These are phyloP conservation scores for Globisporangium irregulare DNA, from an alignment of 352 stramenopile genomes.

Conservation along the genomic window DNA sequence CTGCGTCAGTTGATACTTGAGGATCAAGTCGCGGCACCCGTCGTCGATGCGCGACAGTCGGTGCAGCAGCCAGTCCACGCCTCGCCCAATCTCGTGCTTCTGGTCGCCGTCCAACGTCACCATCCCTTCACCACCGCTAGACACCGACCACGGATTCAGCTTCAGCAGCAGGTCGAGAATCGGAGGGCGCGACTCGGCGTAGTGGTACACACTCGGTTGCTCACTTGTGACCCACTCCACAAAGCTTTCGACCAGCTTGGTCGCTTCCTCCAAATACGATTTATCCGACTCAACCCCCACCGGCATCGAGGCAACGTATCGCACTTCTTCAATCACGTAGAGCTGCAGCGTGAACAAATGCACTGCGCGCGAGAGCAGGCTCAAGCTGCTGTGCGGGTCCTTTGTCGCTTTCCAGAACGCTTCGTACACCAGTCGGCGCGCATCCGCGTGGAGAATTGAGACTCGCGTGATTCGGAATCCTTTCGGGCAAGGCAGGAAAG, in stretches of 20 bases:
- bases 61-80: conserved; percentile 78
- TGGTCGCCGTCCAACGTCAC: conserved; percentile 74
- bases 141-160: conserved; percentile 69
- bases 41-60: conserved; percentile 48
- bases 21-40: conserved; percentile 40
- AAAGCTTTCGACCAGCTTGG: conserved; percentile 45
- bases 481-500: conserved; percentile 61
- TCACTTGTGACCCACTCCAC: conserved; percentile 53
- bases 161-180: conserved; percentile 64
- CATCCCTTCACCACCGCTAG: conserved; percentile 46
- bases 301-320: conserved; percentile 55
- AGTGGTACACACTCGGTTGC: conserved; percentile 33
- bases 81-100: conserved; percentile 80
- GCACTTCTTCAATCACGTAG: conserved; percentile 78
- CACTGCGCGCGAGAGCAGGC: conserved; percentile 61
- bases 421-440: conserved; percentile 63
- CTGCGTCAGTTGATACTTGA: conserved; percentile 57
- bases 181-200: conserved; percentile 29
- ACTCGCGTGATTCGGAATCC: conserved; percentile 57
- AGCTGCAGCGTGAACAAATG: conserved; percentile 81
- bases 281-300: conserved; percentile 38
- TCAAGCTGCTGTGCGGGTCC: conserved; percentile 60
- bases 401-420: conserved; percentile 59
- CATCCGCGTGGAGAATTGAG: conserved; percentile 61
- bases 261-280: conserved; percentile 43